Conservation (phyloP, 2,329 filamentous ascomycete species). For the Coleophoma crateriformis region DNA sequence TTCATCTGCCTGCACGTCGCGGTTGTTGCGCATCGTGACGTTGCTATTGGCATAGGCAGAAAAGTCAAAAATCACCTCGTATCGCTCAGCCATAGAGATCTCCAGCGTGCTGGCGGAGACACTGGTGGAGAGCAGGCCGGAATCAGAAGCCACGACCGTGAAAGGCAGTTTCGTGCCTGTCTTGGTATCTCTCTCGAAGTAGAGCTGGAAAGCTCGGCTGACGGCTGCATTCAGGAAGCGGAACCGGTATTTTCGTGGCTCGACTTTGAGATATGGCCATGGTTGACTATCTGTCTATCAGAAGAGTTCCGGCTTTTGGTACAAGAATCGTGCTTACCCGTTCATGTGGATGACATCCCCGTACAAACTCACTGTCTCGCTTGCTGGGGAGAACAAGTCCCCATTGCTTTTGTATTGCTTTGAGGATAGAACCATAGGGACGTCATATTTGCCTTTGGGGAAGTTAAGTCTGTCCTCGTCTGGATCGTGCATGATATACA, state of each 20-base stretch:
- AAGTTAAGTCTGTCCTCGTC: conserved; percentile 40
- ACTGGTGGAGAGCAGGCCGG: conserved; percentile 41
- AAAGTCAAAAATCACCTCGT: conserved; percentile 53
- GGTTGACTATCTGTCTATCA: conserved; percentile 29
- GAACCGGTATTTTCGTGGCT: conserved; percentile 54
- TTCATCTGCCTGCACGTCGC: conserved; percentile 33
- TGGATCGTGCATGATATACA: conserved; percentile 45
- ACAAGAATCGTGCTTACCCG: conserved; percentile 18
- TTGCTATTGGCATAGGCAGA: conserved; percentile 38
- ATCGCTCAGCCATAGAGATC: conserved; percentile 49
- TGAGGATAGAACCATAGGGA: conserved; percentile 42
- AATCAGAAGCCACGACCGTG: conserved; percentile 46
- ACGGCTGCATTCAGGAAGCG: conserved; percentile 46
- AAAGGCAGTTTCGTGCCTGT: conserved; percentile 34
- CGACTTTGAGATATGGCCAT: conserved; percentile 50
- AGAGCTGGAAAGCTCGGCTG: conserved; percentile 41
- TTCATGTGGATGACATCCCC: conserved; percentile 54
- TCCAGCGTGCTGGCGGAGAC: conserved; percentile 33
- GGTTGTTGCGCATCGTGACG: conserved; percentile 35
- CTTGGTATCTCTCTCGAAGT: conserved; percentile 27
- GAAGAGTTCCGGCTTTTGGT: too few relatives aligned
- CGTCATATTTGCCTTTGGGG: conserved; percentile 43
- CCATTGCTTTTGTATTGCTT: conserved; percentile 47
- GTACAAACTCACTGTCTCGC: conserved; percentile 40
- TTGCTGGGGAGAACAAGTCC: conserved; percentile 36